Base-by-base conservation (phyloP, 2,329 filamentous ascomycete species). In the Eutypella sp. region DNA sequence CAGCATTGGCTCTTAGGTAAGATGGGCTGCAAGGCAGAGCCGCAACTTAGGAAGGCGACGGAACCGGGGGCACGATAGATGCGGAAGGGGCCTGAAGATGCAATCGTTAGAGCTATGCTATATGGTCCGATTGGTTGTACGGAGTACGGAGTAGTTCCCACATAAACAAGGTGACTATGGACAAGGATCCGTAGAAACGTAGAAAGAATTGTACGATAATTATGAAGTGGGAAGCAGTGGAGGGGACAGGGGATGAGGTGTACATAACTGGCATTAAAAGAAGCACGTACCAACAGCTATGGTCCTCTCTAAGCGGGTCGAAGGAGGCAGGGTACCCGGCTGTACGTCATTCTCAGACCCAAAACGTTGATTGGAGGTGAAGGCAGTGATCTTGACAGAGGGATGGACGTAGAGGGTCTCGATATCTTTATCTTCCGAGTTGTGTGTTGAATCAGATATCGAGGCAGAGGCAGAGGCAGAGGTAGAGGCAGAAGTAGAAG, bases 1-100 rank as follows among this genome's bases (percentile, higher is more conserved):
- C 91, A 96, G 62, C 87, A 95, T 66, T 96, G 90, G 47, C 89
- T 95, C 64, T 89, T 89, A 20, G 88, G 89, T 43, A 96, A 70
- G 51, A 96, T 93, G 10, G 91, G 87, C 58, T 93, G 88, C 16
- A 96, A 76, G 15, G 91, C 84, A 45, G 81, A 82, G 48, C 88
- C 88, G 52, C 89, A 95, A 65, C 87, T 92, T 9, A 96, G 75
- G 59, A 96, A 96, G 11, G 89, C 87, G 15, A 93, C 88, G 9
- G 89, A 89, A 18, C 89, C 87, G 7, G 87, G 87, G 27, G 93
- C 86, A 57, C 87, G 84, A 63, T 96, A 95, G 52, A 96, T 89
- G 52, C 85, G 80, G 49, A 96, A 77, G 1, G 83, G 78, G 2
- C 89, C 90, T 80, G 47, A 16, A 37, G 40, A 37, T 15, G 29